Evolutionary conservation across 2,329 filamentous ascomycete genomes (phyloP).

Genomic region (Eutypella sp.): DNA sequence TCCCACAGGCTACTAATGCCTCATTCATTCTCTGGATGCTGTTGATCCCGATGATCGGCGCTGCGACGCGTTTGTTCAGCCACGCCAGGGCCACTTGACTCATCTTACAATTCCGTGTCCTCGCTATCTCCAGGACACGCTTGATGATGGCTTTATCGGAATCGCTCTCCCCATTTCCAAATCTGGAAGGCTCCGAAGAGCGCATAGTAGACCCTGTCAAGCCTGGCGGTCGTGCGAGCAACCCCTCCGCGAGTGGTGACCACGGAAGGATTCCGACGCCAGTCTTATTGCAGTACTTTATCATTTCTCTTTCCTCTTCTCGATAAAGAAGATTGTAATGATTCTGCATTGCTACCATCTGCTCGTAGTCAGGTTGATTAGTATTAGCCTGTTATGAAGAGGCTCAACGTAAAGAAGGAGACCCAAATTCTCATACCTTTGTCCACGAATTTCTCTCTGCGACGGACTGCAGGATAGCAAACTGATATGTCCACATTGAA

Average conservation of each 20-base stretch:
- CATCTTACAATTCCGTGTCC: neutral
- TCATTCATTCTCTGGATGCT: slow-evolving; percentile 1
- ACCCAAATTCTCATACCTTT: slow-evolving; percentile 30
- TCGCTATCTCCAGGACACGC: neutral
- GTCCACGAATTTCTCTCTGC: slow-evolving; percentile 51
- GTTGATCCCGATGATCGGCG: slow-evolving; percentile 1
- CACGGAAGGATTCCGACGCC: slow-evolving; percentile 27
- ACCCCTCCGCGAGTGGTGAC: slow-evolving; percentile 1
- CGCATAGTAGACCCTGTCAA: neutral
- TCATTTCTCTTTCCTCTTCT: slow-evolving; percentile 51
- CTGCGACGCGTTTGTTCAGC: neutral
- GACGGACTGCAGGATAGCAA: slow-evolving; percentile 43
- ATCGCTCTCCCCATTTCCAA: neutral
- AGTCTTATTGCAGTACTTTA: slow-evolving; percentile 34
- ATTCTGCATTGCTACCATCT: slow-evolving; percentile 54
- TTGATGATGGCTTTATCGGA: neutral
- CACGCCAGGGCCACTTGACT: slow-evolving; percentile 2
- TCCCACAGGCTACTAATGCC: neutral
- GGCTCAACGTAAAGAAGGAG: neutral
- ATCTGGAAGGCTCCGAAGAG: neutral
- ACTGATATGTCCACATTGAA: slow-evolving; percentile 39
- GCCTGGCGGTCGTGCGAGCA: neutral
- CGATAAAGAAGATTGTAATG: slow-evolving; percentile 50
- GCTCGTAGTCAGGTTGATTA: neutral
- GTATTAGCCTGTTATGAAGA: too few species aligned